Evolutionary conservation across 495 filamentous ascomycete genomes (phyloP), one percentile per base, ranked within the genome.

Genomic region (Terfezia claveryi): DNA sequence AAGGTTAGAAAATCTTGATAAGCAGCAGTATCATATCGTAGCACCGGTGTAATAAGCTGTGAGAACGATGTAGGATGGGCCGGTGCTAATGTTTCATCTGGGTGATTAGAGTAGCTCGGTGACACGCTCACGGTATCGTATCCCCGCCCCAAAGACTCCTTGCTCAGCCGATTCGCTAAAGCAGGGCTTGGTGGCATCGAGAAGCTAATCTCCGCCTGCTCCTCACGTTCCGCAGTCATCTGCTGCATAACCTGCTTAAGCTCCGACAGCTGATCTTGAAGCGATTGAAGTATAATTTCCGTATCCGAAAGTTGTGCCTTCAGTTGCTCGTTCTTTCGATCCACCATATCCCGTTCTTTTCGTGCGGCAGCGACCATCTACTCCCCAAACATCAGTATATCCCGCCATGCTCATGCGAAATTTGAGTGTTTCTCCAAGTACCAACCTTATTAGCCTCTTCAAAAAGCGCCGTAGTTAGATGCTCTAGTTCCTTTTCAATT

Each of bases 261-360:
- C 67, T 96, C 83, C 8, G 81, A 76, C 10, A 98, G 74, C 67
- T 98, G 91, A 63, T 96, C 87, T 64, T 94, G 89, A 56, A 94
- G 87, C 8, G 83, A 91, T 44, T 78, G 76, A 44, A 96, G 74
- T 32, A 98, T 76, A n/a, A 73, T 68, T 68, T 96, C 91, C 2
- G 82, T 86, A 64, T 96, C 86, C 58, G 77, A 79, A 50, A 92
- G 70, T 66, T 91, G 83, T 17, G 76, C 72, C 59, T 78, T 79
- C 23, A 93, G 71, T 66, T 88, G 85, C 55, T 87, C 81, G 57
- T 84, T 89, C 63, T 80, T 82, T 55, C 80, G 77, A 59, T 85
- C 80, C 38, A 85, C 75, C 38, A 73, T 72, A 61, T 92, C 86
- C 20, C 80, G 77, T 59, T 89, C 82, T 58, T 74, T 78, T 58